Conservation (phyloP, 805 yeast genomes). For the Wickerhamomyces mucosus region DNA sequence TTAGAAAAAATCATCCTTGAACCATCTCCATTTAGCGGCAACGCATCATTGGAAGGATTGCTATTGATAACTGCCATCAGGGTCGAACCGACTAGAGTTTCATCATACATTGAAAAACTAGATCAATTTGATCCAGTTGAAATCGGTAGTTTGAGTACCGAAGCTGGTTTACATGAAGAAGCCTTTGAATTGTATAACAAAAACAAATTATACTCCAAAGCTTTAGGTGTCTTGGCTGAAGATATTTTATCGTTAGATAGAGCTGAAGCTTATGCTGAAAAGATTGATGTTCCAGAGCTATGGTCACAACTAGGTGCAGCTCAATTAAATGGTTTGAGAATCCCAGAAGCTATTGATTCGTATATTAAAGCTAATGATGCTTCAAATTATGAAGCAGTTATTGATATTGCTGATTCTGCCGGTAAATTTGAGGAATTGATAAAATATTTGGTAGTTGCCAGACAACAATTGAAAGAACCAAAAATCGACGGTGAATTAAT, state of each 20-base stretch:
- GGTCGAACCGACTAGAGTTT: slow-evolving; percentile 83
- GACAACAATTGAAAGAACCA: slow-evolving; percentile 85
- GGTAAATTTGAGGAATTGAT: slow-evolving; percentile 93
- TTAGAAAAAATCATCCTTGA: slow-evolving; percentile 93
- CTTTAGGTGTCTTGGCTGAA: slow-evolving; percentile 85
- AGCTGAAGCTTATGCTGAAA: slow-evolving; percentile 89
- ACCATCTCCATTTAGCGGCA: slow-evolving; percentile 95
- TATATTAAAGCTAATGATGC: slow-evolving; percentile 91
- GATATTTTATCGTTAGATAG: slow-evolving; percentile 91
- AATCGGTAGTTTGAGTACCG: slow-evolving; percentile 87
- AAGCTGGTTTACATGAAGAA: slow-evolving; percentile 83
- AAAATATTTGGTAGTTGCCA: slow-evolving; percentile 82
- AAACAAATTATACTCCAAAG: slow-evolving; percentile 66
- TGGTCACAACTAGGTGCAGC: slow-evolving; percentile 97
- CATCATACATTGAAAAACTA: slow-evolving; percentile 75
- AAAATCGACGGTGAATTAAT: slow-evolving; percentile 87
- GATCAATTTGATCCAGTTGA: slow-evolving; percentile 90
- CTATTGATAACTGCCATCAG: slow-evolving; percentile 90
- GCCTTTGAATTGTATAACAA: slow-evolving; percentile 89
- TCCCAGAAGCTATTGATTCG: slow-evolving; percentile 85
- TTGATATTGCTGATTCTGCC: slow-evolving; percentile 91
- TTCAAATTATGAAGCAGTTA: slow-evolving; percentile 79
- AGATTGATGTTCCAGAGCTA: slow-evolving; percentile 72
- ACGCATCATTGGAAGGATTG: slow-evolving; percentile 89
- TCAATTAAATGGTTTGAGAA: slow-evolving; percentile 86